Base-by-base conservation (phyloP, 2,329 filamentous ascomycete genomes). In the Aspergillus alliaceus region DNA sequence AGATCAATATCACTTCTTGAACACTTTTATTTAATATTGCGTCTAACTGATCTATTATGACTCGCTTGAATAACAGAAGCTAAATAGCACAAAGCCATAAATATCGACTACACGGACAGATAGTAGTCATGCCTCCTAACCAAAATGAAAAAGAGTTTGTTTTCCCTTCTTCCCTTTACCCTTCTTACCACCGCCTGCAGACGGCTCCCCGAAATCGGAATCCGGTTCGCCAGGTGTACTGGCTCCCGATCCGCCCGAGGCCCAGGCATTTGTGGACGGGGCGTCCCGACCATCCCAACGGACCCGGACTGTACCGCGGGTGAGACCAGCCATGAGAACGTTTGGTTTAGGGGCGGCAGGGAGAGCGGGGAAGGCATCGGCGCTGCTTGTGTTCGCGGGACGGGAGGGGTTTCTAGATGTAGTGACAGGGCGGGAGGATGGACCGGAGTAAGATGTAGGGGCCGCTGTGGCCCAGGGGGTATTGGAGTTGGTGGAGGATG, bases 281-380 rank as follows among this genome's bases (percentile, higher is more conserved):
- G 67, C 68, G 20, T 72, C 72, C 7, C 70, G 71, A n/a, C 75
- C 70, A 20, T 77, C 72, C 75, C 78, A 78, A n/a, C 77, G 72
- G 11, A 77, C 75, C 9, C 77, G 72, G 11, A 77, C 75, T 6
- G 74, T 77, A 2, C 77, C 79, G 4, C 77, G 75, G 2, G 78
- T 80, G 49, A 79, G 73, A 7, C 79, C 78, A 0, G 77, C 71
- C 73, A 80, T 80, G 40, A 83, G 80, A 32, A 80, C 82, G 39
- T 81, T 84, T 3, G 85, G 84, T 66, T 87, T 97, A 0, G 90
- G 83, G 1, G 91, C 92, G 0, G 86, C 82, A 0, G 93, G 93
- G 1, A 97, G 81, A 1, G 91, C 88, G 0, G 93, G 93, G 75
- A 97, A 97, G 0, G 87, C 86, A 60, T 93, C 88, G 9, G 71